These are phyloP conservation scores for Chalciporus chontae DNA, from an alignment of 768 basidiomycete genomes.

Conservation along the genomic window DNA sequence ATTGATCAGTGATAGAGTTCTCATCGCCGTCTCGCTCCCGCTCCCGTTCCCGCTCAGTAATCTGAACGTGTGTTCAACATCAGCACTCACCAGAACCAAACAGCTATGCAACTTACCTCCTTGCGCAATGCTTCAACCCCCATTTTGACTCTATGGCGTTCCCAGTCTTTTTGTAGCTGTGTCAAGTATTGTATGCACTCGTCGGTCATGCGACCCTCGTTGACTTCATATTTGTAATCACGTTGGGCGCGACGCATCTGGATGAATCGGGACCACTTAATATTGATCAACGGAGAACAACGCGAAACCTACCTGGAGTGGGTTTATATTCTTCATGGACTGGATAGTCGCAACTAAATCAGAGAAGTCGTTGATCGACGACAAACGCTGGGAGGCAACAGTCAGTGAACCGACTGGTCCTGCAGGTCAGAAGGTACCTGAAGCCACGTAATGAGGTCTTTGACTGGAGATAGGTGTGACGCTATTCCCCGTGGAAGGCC, in stretches of 20 bases:
- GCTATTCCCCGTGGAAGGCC: conserved; percentile 76
- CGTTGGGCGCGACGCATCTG: conserved; percentile 92
- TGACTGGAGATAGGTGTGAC: conserved; percentile 78
- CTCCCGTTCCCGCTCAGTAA: conserved; percentile 65
- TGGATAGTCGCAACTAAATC: conserved; percentile 89
- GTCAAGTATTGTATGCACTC: conserved; percentile 93
- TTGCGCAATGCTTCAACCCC: conserved; percentile 83
- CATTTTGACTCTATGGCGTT: conserved; percentile 81
- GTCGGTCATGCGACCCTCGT: conserved; percentile 88
- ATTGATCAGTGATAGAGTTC: conserved; percentile 37
- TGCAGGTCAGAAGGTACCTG: conserved; percentile 47
- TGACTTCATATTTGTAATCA: conserved; percentile 93
- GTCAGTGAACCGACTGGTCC: conserved; percentile 1
- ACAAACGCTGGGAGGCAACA: conserved; percentile 56
- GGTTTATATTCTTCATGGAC: conserved; percentile 82
- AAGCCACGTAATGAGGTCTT: conserved; percentile 82
- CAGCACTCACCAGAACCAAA: not conserved
- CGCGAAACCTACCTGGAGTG: conserved; percentile 63
- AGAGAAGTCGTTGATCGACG: conserved; percentile 84
- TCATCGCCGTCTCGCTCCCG: conserved; percentile 35
- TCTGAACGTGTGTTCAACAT: conserved; percentile 37
- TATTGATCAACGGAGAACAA: not conserved
- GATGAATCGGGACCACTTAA: not conserved
- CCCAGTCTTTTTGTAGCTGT: conserved; percentile 98
- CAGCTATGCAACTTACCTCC: conserved; percentile 48